phyloP scores from a whole-genome alignment of 257 asterid species.

The Voacanga thouarsii region DNA sequence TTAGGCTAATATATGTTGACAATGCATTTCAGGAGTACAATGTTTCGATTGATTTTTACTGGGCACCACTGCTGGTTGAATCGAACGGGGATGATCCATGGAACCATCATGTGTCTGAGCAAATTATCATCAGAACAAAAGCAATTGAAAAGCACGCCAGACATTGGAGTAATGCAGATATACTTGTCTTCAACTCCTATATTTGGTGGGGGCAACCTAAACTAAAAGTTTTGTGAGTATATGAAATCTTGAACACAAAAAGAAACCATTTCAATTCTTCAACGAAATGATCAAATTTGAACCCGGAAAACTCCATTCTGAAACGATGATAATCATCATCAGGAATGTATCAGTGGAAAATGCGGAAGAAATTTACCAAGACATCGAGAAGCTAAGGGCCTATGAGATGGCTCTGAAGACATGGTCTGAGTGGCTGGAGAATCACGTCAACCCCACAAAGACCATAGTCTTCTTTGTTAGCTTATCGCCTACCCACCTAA shows the following conservation, averaged over 20 bases:
- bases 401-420: slow-evolving; percentile 65
- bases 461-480: slow-evolving; percentile 62
- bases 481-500: slow-evolving; percentile 49
- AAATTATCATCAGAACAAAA: slow-evolving; percentile 27
- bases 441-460: slow-evolving; percentile 46
- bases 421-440: slow-evolving; percentile 57
- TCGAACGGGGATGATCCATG: slow-evolving; percentile 33
- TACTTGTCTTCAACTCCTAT: slow-evolving; percentile 45
- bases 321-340: slow-evolving; percentile 4
- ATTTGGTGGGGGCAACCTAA: slow-evolving; percentile 44
- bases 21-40: slow-evolving; percentile 40
- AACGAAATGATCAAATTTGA: neutral
- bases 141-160: slow-evolving; percentile 49
- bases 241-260: too few species aligned
- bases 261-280: neutral
- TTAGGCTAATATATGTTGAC: too few species aligned
- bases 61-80: slow-evolving; percentile 59
- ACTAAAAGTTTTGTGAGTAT: slow-evolving; percentile 40
- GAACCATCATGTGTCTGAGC: slow-evolving; percentile 17
- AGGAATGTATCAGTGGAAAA: slow-evolving; percentile 49
- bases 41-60: slow-evolving; percentile 47
- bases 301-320: neutral
- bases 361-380: slow-evolving; percentile 28
- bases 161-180: slow-evolving; percentile 50
- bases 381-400: slow-evolving; percentile 36